Conservation (phyloP, 202 grass and related monocot genomes). For the Digitaria exilis region DNA sequence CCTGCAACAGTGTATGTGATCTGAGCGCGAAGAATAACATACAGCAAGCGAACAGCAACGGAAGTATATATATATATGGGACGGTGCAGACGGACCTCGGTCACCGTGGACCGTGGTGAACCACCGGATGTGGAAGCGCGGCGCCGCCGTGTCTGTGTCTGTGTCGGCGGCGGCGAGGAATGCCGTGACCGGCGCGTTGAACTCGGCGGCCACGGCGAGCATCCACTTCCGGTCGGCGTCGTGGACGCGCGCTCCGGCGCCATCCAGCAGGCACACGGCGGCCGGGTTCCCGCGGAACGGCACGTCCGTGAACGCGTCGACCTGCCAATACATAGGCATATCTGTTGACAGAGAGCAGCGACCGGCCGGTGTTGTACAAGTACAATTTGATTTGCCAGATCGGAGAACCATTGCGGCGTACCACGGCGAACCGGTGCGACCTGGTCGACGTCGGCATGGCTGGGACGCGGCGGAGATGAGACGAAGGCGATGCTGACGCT, state of each 20-base stretch:
- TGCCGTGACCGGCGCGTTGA: constrained; percentile 46
- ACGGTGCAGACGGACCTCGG: constrained; percentile 30
- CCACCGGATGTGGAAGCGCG: constrained; percentile 50
- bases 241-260: not conserved
- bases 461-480: too few species aligned
- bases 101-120: constrained; percentile 54
- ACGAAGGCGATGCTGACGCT: too few species aligned
- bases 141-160: not conserved
- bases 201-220: constrained; percentile 59
- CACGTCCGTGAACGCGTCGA: constrained; percentile 48
- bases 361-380: too few species aligned
- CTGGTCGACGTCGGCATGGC: too few species aligned
- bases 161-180: constrained; percentile 13
- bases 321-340: constrained; percentile 19
- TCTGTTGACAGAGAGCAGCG: too few species aligned
- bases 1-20: not conserved
- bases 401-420: too few species aligned
- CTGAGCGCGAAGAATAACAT: not conserved
- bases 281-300: constrained; percentile 63
- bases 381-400: too few species aligned
- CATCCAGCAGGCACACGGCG: constrained; percentile 49
- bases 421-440: too few species aligned
- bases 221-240: constrained; percentile 48
- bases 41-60: not conserved
- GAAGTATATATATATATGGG: not conserved